Evolutionary conservation across 1,284 basidiomycete genomes (phyloP), one percentile per base, ranked within the genome.

Genomic region (Cryptococcus sp.): DNA sequence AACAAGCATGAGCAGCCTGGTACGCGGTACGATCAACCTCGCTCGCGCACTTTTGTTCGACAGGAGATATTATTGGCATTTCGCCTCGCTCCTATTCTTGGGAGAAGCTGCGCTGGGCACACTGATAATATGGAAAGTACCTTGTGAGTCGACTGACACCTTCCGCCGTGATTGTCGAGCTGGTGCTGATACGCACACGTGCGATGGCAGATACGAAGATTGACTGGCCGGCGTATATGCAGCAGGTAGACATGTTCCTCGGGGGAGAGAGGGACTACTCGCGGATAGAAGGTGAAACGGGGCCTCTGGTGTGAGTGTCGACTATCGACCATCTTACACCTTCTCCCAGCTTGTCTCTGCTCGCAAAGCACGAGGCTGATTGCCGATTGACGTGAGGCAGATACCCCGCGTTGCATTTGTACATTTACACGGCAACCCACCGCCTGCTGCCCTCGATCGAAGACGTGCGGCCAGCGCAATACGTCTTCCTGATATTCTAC

Each of bases 371-470:
- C 5, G 10, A 72, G 44, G 20, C 56, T 47, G 44, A 35, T 53
- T 53, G 22, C 22, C 22, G 47, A 41, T 49, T 44, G 10, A 20
- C 59, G 47, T 46, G 17, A 22, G 23, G 16, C 71, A 95, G 93
- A 48, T 99, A 99, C 77, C 96, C 96, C 1, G 96, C 94, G 17
- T 88, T 92, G 1, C 93, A 97, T 75, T 82, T 99, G 54, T 87
- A 90, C 71, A 84, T 96, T 61, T 93, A 95, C 77, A 82, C 86
- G 3, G 62, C 86, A n/a, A 80, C 99, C 0, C 84, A 90, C 73
- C 71, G 74, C 35, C 71, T 93, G 41, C 65, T 76, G 13, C 75
- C 81, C 77, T 16, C 66, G 0, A 50, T 56, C 25, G 62, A 63
- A 1, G 62, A 89, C 67, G 80, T 96, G 56, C 74, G 78, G 27